phyloP scores from a whole-genome alignment of 148 eudicot species.

The Gaultheria prostrata region DNA sequence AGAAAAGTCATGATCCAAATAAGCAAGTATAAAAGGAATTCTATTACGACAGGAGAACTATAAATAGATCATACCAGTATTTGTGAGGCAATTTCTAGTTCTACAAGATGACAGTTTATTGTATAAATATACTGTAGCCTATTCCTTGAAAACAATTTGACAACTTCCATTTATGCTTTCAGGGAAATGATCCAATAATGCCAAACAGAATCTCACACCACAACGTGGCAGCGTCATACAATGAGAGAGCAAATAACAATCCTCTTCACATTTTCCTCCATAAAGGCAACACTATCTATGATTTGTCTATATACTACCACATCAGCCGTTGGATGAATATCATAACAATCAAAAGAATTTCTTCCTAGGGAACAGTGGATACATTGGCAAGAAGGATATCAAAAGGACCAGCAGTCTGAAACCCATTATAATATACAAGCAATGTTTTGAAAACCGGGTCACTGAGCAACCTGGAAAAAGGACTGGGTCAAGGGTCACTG shows the following conservation, averaged over 20 bases:
- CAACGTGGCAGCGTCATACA: neutral
- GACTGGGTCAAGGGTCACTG: neutral
- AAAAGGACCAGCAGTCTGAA: neutral
- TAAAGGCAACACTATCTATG: neutral
- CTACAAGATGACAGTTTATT: too few relatives aligned
- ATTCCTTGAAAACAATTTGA: neutral
- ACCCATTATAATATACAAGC: neutral
- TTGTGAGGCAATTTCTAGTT: too few relatives aligned
- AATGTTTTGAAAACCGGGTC: neutral
- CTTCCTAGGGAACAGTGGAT: neutral
- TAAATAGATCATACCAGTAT: too few relatives aligned
- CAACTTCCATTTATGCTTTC: neutral
- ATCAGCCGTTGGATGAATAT: neutral
- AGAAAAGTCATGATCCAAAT: neutral
- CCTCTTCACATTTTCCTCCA: neutral
- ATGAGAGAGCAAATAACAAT: neutral
- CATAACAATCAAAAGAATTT: neutral
- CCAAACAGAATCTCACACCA: too few relatives aligned
- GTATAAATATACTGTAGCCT: too few relatives aligned
- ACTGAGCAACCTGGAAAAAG: neutral
- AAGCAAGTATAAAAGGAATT: neutral
- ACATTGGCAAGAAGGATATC: conserved; percentile 1
- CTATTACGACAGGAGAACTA: too few relatives aligned
- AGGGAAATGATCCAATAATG: neutral
- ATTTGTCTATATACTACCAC: neutral